Conservation (phyloP, 805 yeast genomes). For the Wickerhamiella musiphila region DNA sequence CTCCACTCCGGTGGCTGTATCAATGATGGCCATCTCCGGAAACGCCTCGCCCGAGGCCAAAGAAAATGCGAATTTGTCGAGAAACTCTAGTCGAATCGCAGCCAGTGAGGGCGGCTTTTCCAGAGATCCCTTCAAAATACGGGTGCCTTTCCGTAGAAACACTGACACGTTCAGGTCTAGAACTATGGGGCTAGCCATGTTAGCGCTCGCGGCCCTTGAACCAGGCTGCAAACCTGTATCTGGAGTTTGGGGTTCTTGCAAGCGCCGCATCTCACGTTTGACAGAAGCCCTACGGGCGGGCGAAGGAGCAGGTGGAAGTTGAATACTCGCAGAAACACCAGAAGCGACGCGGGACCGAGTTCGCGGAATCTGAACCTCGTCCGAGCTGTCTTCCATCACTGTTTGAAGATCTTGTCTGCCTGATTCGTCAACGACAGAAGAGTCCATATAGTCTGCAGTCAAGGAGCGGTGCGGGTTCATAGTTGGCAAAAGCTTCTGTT, state of each 20-base stretch:
- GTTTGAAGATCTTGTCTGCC: not conserved
- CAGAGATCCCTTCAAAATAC: conserved; percentile 12
- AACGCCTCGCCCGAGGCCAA: conserved; percentile 47
- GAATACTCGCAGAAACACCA: not conserved
- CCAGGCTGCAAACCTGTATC: not conserved
- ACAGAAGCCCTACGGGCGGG: no score
- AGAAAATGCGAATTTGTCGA: conserved; percentile 73
- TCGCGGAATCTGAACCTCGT: not conserved
- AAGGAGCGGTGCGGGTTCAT: conserved; percentile 9
- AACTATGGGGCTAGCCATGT: no score
- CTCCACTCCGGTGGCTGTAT: conserved; percentile 37
- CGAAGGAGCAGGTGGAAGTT: not conserved
- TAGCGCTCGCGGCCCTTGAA: not conserved
- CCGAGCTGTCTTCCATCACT: not conserved
- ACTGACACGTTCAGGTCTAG: conserved; percentile 13
- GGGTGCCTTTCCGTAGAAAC: conserved; percentile 21
- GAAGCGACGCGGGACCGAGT: not conserved
- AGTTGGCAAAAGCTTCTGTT: conserved; percentile 11
- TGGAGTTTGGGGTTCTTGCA: no score
- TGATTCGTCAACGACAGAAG: conserved; percentile 6
- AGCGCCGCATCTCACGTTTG: no score
- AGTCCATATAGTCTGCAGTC: conserved; percentile 13
- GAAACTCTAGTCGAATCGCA: conserved; percentile 43
- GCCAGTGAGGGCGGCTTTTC: conserved; percentile 12
- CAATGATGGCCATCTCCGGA: conserved; percentile 65